A percentile compares a stretch with the other conserved stretches of the same genome.
Conservation (phyloP, 164 flowering plant species). For the Vitis amurensis region DNA sequence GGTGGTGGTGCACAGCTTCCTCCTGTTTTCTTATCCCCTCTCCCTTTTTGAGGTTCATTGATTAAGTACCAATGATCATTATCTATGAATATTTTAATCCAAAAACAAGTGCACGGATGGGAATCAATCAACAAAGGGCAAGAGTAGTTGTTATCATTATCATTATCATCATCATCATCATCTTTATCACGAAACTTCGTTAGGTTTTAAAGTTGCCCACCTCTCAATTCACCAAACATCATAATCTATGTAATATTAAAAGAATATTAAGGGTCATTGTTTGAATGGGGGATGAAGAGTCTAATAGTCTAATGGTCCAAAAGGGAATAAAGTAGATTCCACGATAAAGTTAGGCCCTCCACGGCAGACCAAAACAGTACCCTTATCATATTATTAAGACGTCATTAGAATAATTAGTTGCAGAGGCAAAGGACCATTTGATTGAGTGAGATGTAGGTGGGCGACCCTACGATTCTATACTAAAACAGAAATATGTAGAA, state of each 20-base stretch:
- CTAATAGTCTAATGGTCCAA: neutral
- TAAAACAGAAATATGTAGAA: no score
- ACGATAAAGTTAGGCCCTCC: slow-evolving; percentile 6
- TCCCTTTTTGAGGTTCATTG: no score
- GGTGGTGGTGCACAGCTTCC: neutral
- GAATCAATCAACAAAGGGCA: neutral
- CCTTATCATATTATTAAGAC: no score
- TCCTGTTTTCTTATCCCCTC: neutral
- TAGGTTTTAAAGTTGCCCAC: neutral
- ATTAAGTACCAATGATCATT: no score
- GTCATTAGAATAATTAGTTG: no score
- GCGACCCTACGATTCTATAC: no score
- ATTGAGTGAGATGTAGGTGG: no score
- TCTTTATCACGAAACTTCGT: neutral
- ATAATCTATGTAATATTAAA: neutral
- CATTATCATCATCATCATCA: neutral
- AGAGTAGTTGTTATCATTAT: neutral
- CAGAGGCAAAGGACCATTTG: no score
- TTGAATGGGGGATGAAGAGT: neutral
- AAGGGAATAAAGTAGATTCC: slow-evolving; percentile 11
- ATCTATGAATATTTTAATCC: neutral
- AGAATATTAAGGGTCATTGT: neutral
- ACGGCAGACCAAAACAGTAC: slow-evolving; percentile 1
- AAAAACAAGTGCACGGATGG: neutral
- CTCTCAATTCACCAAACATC: neutral